A percentile compares a stretch with the other conserved stretches of the same genome.
Conservation (phyloP, 768 basidiomycete genomes). For the Crepidotus variabilis region DNA sequence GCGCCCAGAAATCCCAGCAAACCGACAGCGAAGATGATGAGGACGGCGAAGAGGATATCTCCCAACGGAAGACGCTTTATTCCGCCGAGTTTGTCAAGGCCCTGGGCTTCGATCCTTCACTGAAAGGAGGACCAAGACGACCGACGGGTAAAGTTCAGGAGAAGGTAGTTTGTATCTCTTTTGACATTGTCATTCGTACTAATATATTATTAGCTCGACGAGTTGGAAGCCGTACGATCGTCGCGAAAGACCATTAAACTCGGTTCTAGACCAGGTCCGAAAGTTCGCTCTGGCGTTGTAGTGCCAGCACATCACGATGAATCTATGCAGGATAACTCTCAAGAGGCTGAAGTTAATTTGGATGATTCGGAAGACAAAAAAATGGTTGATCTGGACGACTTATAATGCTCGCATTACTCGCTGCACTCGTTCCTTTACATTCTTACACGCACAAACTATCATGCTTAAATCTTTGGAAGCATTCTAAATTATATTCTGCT, state of each 20-base stretch:
- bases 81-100: conserved; percentile 62
- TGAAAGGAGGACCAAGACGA: conserved; percentile 46
- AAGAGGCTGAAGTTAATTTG: conserved; percentile 9
- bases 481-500: not conserved
- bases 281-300: conserved; percentile 58
- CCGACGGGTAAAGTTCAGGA: conserved; percentile 41
- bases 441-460: not conserved
- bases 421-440: not conserved
- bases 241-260: conserved; percentile 52
- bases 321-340: not conserved
- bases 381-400: conserved; percentile 47
- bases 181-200: conserved; percentile 1
- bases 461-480: not conserved
- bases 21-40: conserved; percentile 13
- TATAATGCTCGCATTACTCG: conserved; percentile 7
- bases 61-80: conserved; percentile 28
- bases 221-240: conserved; percentile 47
- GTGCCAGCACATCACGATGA: conserved; percentile 22
- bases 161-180: conserved; percentile 44
- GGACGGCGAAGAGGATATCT: not conserved
- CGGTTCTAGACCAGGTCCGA: conserved; percentile 61
- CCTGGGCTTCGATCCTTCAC: conserved; percentile 77
- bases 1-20: conserved; percentile 12
- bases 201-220: conserved; percentile 41
- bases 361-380: conserved; percentile 21